Conservation (phyloP, 208 protist species). For the Trichomonas vaginalis region DNA sequence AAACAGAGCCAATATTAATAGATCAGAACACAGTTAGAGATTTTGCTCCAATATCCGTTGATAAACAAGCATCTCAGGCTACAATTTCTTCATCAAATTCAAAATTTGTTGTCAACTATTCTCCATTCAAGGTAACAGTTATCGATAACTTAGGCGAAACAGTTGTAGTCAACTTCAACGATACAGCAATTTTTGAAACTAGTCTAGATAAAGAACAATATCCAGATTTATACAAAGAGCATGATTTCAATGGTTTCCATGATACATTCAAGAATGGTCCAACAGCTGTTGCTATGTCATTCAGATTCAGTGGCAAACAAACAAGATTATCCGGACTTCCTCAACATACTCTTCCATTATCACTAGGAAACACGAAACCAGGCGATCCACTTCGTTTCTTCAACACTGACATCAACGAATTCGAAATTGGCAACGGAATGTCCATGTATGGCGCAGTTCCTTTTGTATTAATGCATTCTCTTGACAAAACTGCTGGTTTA, state of each 20-base stretch:
- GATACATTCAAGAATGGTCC: background rate
- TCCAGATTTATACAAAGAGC: background rate
- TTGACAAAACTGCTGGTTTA: background rate
- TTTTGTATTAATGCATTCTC: background rate
- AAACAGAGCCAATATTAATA: background rate
- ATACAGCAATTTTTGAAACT: background rate
- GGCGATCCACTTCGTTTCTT: background rate
- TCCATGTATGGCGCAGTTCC: background rate
- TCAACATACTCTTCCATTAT: background rate
- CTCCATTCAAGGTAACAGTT: background rate
- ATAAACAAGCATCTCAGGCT: background rate
- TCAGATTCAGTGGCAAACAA: background rate
- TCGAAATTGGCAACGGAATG: background rate
- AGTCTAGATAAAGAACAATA: background rate
- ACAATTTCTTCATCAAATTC: background rate
- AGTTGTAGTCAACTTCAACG: background rate
- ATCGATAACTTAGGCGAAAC: background rate
- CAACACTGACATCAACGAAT: background rate
- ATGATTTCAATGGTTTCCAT: background rate
- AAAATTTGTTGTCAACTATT: background rate
- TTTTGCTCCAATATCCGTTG: too few species aligned
- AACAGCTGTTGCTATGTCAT: background rate
- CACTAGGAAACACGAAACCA: background rate
- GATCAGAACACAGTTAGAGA: background rate
- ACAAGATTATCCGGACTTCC: background rate